A percentile compares a stretch with the other conserved stretches of the same genome.
Conservation (phyloP, 345 rosid species). For the Eucalyptus tenuipes region DNA sequence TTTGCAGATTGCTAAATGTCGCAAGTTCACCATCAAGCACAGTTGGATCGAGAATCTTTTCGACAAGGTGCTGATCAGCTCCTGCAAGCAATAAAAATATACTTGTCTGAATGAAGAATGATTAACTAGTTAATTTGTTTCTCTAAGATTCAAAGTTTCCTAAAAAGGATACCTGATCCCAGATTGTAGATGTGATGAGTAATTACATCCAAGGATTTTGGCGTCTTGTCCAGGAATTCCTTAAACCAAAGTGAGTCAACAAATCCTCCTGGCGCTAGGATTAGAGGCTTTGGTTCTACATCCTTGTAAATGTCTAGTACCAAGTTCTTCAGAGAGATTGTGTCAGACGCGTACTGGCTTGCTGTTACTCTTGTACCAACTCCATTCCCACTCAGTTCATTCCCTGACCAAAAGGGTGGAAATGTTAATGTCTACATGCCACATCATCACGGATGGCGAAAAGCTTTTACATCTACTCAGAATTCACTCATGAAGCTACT, state of each 20-base stretch:
- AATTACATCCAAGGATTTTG: conserved; percentile 34
- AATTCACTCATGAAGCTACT: neutral
- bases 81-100: conserved; percentile 19
- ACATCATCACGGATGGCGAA: neutral
- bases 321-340: conserved; percentile 32
- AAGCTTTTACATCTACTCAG: neutral
- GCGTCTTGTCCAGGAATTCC: conserved; percentile 41
- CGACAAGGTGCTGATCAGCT: conserved; percentile 44
- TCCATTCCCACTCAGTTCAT: conserved; percentile 76
- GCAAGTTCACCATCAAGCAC: conserved; percentile 44
- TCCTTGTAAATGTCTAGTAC: conserved; percentile 35
- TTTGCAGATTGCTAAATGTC: conserved; percentile 41
- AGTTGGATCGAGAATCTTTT: conserved; percentile 68
- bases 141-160: neutral
- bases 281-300: conserved; percentile 39
- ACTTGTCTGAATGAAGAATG: neutral
- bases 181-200: conserved; percentile 93
- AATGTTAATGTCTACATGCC: neutral
- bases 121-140: neutral
- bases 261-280: conserved; percentile 89
- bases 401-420: conserved; percentile 30
- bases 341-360: conserved; percentile 62
- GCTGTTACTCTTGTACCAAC: conserved; percentile 70
- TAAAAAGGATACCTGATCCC: conserved; percentile 59
- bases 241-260: conserved; percentile 62